Evolutionary conservation across 2,329 filamentous ascomycete species (phyloP).

Genomic region (Acephala macrosclerotiorum): DNA sequence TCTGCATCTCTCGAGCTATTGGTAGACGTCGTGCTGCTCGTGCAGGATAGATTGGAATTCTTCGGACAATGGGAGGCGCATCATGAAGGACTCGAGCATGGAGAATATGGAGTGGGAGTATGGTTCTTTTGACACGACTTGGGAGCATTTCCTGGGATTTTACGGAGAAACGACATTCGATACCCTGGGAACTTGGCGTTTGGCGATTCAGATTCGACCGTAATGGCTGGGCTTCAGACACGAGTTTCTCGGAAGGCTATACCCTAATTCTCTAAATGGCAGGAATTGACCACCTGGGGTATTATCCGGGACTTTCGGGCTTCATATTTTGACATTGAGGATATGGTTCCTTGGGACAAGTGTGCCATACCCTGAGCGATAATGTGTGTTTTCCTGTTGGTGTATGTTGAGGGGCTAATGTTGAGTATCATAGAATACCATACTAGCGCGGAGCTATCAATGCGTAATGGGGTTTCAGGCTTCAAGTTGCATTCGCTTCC

Average conservation of each 20-base stretch:
- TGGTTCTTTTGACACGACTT: background rate
- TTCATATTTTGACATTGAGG: too few species aligned
- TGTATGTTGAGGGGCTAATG: too few species aligned
- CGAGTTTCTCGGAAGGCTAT: background rate
- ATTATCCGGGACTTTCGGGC: background rate
- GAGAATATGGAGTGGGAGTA: slow-evolving; percentile 4
- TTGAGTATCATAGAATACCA: too few species aligned
- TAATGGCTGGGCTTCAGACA: background rate
- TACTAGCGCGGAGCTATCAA: too few species aligned
- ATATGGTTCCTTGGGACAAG: too few species aligned
- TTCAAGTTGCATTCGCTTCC: too few species aligned
- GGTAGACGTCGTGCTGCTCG: slow-evolving; percentile 30
- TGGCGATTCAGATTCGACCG: background rate
- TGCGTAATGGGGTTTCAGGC: too few species aligned
- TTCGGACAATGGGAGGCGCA: background rate
- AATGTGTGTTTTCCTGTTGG: too few species aligned
- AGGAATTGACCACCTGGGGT: background rate
- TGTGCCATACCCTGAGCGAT: too few species aligned
- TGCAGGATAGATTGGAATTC: background rate
- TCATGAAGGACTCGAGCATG: background rate
- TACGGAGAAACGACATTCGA: background rate
- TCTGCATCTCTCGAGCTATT: slow-evolving; percentile 57
- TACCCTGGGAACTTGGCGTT: background rate
- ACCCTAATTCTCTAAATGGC: background rate
- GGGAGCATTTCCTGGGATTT: background rate